These are phyloP conservation scores for Cryptococcus hybrid DNA, from an alignment of 1,284 basidiomycete species.

Conservation along the genomic window DNA sequence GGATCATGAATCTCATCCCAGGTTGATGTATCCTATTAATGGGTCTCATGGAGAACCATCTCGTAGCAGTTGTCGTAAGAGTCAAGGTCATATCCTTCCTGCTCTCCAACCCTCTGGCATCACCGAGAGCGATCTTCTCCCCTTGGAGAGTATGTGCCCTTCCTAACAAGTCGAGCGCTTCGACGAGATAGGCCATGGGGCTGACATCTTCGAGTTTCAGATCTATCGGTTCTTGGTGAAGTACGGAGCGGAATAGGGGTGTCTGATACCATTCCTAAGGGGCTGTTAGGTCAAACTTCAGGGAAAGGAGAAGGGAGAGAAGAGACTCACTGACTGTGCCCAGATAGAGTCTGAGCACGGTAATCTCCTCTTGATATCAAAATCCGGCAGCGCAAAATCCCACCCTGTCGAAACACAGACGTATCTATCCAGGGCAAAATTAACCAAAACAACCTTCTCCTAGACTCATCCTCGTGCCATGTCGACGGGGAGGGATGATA, in stretches of 20 bases:
- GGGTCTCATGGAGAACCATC: conserved; percentile 39
- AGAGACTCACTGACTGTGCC: conserved; percentile 25
- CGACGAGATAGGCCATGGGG: conserved; percentile 46
- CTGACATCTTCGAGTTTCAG: conserved; percentile 24
- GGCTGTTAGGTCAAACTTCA: not conserved
- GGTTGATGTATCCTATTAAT: conserved; percentile 10
- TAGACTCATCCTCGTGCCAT: conserved; percentile 48
- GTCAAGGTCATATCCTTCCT: conserved; percentile 39
- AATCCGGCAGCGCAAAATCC: conserved; percentile 48
- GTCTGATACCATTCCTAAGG: conserved; percentile 41
- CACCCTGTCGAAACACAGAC: conserved; percentile 48
- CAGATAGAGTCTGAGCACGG: conserved; percentile 46
- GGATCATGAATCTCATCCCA: conserved; percentile 38
- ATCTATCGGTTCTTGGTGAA: conserved; percentile 20
- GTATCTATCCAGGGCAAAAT: conserved; percentile 48
- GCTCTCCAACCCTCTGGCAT: conserved; percentile 37
- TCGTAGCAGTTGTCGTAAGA: conserved; percentile 33
- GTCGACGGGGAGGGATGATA: conserved; percentile 43
- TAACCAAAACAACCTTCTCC: conserved; percentile 48
- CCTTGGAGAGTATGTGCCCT: conserved; percentile 44
- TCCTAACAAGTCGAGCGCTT: conserved; percentile 47
- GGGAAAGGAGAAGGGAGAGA: not conserved
- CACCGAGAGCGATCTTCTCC: conserved; percentile 39
- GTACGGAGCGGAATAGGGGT: conserved; percentile 38
- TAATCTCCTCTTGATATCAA: conserved; percentile 44